Evolutionary conservation across 176 grass and related monocot genomes (phyloP).

Genomic region (Zizania latifolia): DNA sequence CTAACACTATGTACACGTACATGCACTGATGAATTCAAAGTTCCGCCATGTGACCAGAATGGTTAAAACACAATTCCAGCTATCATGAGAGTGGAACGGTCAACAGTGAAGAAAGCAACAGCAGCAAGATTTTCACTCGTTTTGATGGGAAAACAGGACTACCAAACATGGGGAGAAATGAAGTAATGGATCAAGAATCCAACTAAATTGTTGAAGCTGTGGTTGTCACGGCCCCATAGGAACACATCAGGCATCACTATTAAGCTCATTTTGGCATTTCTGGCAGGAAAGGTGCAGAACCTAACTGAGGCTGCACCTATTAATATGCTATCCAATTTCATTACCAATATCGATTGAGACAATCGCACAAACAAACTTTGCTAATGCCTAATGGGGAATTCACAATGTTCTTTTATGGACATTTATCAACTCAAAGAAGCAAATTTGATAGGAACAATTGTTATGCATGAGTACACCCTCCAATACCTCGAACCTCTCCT

Average conservation of each 20-base stretch:
- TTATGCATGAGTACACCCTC: not conserved
- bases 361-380: not conserved
- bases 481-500: constrained; percentile 69
- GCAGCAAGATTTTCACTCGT: not conserved
- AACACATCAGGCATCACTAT: not conserved
- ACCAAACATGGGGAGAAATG: not conserved
- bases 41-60: constrained; percentile 1
- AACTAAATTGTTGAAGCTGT: not conserved
- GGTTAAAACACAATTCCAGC: not conserved
- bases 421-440: not conserved
- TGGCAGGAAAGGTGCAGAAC: not conserved
- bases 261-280: not conserved
- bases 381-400: not conserved
- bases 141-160: not conserved
- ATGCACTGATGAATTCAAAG: not conserved
- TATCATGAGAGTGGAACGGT: not conserved
- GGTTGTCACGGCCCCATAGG: not conserved
- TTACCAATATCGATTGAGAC: not conserved
- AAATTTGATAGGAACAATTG: not conserved
- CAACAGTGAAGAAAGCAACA: not conserved
- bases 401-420: not conserved
- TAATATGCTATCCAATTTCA: not conserved
- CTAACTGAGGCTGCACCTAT: not conserved
- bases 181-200: not conserved
- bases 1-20: too few species aligned